Base-by-base conservation (phyloP, 495 filamentous ascomycete genomes). In the Corynascus novoguineensis region DNA sequence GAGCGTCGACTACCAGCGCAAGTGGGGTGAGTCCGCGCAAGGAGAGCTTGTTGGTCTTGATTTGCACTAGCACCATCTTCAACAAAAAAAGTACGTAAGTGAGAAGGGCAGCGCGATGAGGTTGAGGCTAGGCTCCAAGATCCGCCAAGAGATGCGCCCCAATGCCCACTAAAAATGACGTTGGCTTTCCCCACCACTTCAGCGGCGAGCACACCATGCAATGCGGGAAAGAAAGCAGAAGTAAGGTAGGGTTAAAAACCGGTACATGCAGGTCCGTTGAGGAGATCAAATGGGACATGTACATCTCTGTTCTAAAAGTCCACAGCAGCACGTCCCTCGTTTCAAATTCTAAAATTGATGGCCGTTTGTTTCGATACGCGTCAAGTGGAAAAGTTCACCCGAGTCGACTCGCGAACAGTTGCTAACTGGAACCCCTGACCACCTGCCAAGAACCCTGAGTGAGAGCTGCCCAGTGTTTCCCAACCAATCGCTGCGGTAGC, bases 161-260 rank as follows among this genome's bases (percentile, higher is more conserved):
- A 48, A 40, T 19, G 8, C 32, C 41, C 21, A 48, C 32, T 35
- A 25, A 48, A 46, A 56, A 56, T 56, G 53, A 56, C 53, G 53
- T 56, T 49, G 31, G 34, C 22, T 5, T 2, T 31, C 32, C 53
- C 53, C 53, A 47, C 44, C 22, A 28, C 35, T 19, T 17, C 35
- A 45, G 11, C n/a, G 9, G 15, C 24, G 14, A 10, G 5, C 11
- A 10, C 47, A 14, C 14, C 5, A 38, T 38, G 15, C 35, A 38
- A n/a, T 14, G 6, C 12, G 35, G 35, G 35, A 17, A 17, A 15
- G 35, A 14, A n/a, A n/a, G n/a, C n/a, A n/a, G n/a, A n/a, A n/a
- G n/a, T n/a, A n/a, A n/a, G n/a, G n/a, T n/a, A n/a, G n/a, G n/a
- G n/a, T n/a, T n/a, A n/a, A n/a, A n/a, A n/a, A n/a, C n/a, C n/a